A percentile compares a stretch with the other conserved stretches of the same genome.
These are phyloP conservation scores for Crotalaria pallida DNA, from an alignment of 306 rosid species.

Conservation along the genomic window DNA sequence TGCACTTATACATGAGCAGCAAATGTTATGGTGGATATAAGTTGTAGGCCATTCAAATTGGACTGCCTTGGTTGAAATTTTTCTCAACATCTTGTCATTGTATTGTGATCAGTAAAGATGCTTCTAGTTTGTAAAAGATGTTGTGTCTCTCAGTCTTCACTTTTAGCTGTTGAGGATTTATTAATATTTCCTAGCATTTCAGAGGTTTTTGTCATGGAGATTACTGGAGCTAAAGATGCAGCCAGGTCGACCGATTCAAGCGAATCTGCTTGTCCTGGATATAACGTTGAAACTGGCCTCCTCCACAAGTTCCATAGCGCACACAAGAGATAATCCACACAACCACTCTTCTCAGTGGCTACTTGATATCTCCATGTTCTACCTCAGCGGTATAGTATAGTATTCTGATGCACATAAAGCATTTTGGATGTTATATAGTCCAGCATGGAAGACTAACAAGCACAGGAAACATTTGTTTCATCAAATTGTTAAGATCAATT, in stretches of 20 bases:
- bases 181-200: slow-evolving; percentile 18
- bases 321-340: slow-evolving; percentile 11
- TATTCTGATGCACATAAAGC: not conserved
- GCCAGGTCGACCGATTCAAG: slow-evolving; percentile 15
- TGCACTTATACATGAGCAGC: slow-evolving; percentile 5
- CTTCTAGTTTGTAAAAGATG: not conserved
- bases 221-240: slow-evolving; percentile 30
- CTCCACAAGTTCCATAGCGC: slow-evolving; percentile 15
- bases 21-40: not conserved
- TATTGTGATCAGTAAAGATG: not conserved
- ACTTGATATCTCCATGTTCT: slow-evolving; percentile 21
- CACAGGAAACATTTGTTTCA: slow-evolving; percentile 18
- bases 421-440: not conserved
- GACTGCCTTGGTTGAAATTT: not conserved
- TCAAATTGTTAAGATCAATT: not conserved
- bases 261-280: slow-evolving; percentile 14
- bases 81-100: not conserved
- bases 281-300: slow-evolving; percentile 18
- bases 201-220: slow-evolving; percentile 26
- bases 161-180: not conserved
- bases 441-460: slow-evolving; percentile 23
- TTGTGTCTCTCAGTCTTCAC: not conserved
- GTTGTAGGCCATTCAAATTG: not conserved
- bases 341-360: not conserved
- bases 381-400: slow-evolving; percentile 21